Evolutionary conservation across 805 yeast species (phyloP).

Genomic region (Saccharomyces kudriavzevii): DNA sequence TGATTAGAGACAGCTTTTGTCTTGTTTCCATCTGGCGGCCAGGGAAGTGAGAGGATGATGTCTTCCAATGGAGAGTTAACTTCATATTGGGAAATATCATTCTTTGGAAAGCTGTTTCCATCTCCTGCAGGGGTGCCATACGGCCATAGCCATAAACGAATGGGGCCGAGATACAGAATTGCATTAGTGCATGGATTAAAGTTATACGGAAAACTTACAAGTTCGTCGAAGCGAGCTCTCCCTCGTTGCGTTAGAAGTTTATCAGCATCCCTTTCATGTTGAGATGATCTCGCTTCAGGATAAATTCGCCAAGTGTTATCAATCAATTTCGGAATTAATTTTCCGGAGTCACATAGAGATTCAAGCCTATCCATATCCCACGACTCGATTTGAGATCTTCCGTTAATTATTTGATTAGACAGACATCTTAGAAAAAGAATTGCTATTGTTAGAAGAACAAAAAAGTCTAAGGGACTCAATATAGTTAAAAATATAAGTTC

Average conservation of each 20-base stretch:
- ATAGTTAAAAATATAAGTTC: slow-evolving; percentile 51
- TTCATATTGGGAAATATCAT: slow-evolving; percentile 40
- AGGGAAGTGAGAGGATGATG: slow-evolving; percentile 62
- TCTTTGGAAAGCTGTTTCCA: slow-evolving; percentile 52
- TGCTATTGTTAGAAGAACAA: slow-evolving; percentile 54
- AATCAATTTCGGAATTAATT: slow-evolving; percentile 39
- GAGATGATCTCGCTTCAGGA: slow-evolving; percentile 10
- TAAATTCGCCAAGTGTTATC: slow-evolving; percentile 39
- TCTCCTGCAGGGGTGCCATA: slow-evolving; percentile 54
- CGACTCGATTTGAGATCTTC: slow-evolving; percentile 81
- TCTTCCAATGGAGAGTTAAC: slow-evolving; percentile 28
- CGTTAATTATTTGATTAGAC: slow-evolving; percentile 44
- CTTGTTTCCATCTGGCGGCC: slow-evolving; percentile 85
- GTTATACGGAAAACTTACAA: slow-evolving; percentile 77
- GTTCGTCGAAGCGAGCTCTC: slow-evolving; percentile 48
- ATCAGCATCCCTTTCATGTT: slow-evolving; percentile 11
- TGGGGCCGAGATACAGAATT: slow-evolving; percentile 46
- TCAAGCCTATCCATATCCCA: slow-evolving; percentile 89
- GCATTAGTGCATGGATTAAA: slow-evolving; percentile 52
- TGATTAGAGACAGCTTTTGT: slow-evolving; percentile 13
- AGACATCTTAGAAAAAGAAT: slow-evolving; percentile 56
- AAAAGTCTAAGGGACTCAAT: slow-evolving; percentile 44
- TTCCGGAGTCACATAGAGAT: slow-evolving; percentile 48
- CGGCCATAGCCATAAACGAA: slow-evolving; percentile 62
- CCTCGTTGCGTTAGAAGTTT: slow-evolving; percentile 6